A percentile compares a stretch with the other conserved stretches of the same genome.
Evolutionary conservation across 306 rosid species (phyloP).

Genomic region (Malus sieversii): DNA sequence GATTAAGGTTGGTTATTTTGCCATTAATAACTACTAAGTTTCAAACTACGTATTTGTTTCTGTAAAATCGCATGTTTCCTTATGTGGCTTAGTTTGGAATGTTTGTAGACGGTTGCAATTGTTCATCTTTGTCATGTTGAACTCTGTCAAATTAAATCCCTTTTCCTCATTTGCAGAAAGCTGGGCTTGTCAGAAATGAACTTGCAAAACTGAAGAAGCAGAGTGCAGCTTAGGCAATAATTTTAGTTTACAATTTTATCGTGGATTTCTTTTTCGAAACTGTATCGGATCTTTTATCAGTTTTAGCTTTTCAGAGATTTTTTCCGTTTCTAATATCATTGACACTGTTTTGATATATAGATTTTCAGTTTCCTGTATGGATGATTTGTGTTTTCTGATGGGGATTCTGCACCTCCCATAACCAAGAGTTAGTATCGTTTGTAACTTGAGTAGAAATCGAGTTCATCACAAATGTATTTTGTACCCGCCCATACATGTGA

Average conservation of each 20-base stretch:
- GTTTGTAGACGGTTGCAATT: not conserved
- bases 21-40: not conserved
- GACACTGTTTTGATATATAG: not conserved
- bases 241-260: conserved; percentile 27
- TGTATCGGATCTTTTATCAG: not conserved
- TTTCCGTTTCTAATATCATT: not conserved
- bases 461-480: no score
- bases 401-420: not conserved
- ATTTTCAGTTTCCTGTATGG: not conserved
- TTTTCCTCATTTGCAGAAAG: conserved; percentile 52
- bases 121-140: not conserved
- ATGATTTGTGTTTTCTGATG: not conserved
- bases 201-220: conserved; percentile 67
- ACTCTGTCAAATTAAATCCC: not conserved
- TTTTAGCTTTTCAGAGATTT: not conserved
- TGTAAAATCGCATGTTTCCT: not conserved
- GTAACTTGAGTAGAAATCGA: not conserved
- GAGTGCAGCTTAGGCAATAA: conserved; percentile 34
- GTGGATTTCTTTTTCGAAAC: conserved; percentile 10
- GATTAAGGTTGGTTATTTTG: conserved; percentile 51
- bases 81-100: not conserved
- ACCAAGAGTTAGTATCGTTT: not conserved
- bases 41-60: not conserved
- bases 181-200: conserved; percentile 73
- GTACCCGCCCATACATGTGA: no score